phyloP scores from a whole-genome alignment of 352 stramenopile species.

The Globisporangium alternatum region DNA sequence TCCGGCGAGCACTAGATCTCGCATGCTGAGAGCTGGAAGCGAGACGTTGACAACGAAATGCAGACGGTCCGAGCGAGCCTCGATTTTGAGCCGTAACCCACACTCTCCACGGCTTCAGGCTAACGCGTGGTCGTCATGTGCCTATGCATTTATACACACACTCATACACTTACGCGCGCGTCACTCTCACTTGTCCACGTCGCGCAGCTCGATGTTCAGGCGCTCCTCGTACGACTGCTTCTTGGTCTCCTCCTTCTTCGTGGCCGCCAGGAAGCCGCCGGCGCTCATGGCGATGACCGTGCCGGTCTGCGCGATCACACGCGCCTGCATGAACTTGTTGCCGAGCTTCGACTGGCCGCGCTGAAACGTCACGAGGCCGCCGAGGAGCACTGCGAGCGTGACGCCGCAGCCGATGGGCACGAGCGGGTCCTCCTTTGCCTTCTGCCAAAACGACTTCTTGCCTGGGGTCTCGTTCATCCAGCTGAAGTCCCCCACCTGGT shows the following conservation, averaged over 20 bases:
- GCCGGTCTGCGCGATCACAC: constrained; percentile 61
- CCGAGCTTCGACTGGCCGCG: constrained; percentile 67
- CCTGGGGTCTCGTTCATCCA: constrained; percentile 64
- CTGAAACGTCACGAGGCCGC: constrained; percentile 71
- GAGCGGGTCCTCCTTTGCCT: constrained; percentile 69
- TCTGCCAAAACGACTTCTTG: constrained; percentile 65
- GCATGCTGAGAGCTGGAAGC: background rate
- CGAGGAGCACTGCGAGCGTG: constrained; percentile 60
- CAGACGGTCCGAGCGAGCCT: background rate
- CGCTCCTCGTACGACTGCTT: constrained; percentile 68
- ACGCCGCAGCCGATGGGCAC: constrained; percentile 70
- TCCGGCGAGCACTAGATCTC: background rate
- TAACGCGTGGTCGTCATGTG: background rate
- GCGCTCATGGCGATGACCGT: constrained; percentile 66
- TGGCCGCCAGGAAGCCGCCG: constrained; percentile 41
- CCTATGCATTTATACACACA: background rate
- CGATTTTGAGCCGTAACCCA: background rate
- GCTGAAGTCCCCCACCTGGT: constrained; percentile 54
- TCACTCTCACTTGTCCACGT: constrained; percentile 8
- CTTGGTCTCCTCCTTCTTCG: constrained; percentile 49
- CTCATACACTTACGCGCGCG: background rate
- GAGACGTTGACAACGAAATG: background rate
- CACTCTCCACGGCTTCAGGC: background rate
- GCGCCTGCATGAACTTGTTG: constrained; percentile 84
- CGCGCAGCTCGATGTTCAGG: constrained; percentile 59